Base-by-base conservation (phyloP, 352 stramenopile genomes). In the Phytophthora boehmeriae region DNA sequence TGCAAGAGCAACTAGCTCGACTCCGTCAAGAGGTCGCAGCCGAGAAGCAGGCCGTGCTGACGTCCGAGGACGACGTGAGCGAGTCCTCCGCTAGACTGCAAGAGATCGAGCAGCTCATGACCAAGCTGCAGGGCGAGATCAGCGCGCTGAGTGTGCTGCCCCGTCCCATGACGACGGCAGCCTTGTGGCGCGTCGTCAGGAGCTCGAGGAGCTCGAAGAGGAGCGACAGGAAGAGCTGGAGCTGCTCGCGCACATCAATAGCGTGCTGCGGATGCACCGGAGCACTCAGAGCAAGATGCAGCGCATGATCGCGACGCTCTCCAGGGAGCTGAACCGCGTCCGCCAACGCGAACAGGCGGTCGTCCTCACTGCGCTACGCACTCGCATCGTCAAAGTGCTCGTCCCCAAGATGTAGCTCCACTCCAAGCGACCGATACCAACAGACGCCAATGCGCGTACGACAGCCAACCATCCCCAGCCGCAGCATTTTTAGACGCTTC, bases 31-130 rank as follows among this genome's bases (percentile, higher is more conserved):
- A 89, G 35, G 42, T 90, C 8, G 49, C 38, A 9, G 42, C 42
- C 32, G 77, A 76, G 16, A 66, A 75, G 28, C 45, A 62, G 30
- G 76, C 79, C 16, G 63, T 90, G 56, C 53, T 54, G 38, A 73
- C 65, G 49, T 83, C 81, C 49, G 70, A 78, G 41, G 71, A 74
- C 35, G 81, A 90, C 59, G 68, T 88, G 49, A 66, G 68, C 25
- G 81, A 90, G 39, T 80, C 76, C 17, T 65, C 75, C 13, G 46
- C 66, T 13, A 79, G 82, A 0, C 71, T 92, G 20, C 49, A 80
- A 35, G 82, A 92, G 73, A 92, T 92, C 49, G 80, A 89, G 25
- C 68, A 69, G 50, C 80, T 81, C 57, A 71, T 88, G 49, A 56
- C 69, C 41, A 78, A 88, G 47, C 41, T 88, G 46, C 59, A 78